A percentile compares a stretch with the other conserved stretches of the same genome.
Conservation (phyloP, 1,139 yeast species). For the Nakaseomyces sp. region DNA sequence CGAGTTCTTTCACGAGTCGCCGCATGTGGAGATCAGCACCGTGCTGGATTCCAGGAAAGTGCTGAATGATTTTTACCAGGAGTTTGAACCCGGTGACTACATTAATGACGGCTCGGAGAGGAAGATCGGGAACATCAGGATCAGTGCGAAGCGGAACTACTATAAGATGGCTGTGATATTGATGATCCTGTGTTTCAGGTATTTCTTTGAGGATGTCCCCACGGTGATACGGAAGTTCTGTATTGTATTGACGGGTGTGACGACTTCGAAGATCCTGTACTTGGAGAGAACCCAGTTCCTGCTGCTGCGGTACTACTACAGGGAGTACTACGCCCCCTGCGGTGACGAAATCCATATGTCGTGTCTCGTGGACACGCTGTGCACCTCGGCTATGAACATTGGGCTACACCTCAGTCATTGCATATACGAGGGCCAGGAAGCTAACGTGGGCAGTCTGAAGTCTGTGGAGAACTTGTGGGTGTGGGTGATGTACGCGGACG, state of each 20-base stretch:
- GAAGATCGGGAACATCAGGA: conserved; percentile 10
- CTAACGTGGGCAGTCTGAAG: conserved; percentile 16
- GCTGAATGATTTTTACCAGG: conserved; percentile 16
- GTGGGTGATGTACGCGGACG: conserved; percentile 26
- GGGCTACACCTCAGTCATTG: conserved; percentile 29
- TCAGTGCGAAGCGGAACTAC: conserved; percentile 18
- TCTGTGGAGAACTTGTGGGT: conserved; percentile 27
- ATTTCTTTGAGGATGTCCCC: conserved; percentile 16
- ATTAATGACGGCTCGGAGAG: conserved; percentile 9
- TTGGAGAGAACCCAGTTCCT: conserved; percentile 14
- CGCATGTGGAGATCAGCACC: conserved; percentile 14
- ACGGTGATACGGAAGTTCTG: conserved; percentile 15
- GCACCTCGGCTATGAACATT: conserved; percentile 24
- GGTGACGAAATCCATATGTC: conserved; percentile 27
- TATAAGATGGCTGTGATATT: conserved; percentile 23
- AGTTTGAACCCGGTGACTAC: conserved; percentile 14
- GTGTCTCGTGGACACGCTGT: conserved; percentile 18
- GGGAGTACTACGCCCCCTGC: conserved; percentile 15
- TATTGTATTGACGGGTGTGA: conserved; percentile 13
- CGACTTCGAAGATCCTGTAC: conserved; percentile 11
- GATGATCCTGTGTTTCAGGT: conserved; percentile 18
- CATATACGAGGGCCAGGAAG: conserved; percentile 19
- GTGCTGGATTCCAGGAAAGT: conserved; percentile 21
- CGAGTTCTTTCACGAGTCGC: conserved; percentile 16
- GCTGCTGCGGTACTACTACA: conserved; percentile 14